Base-by-base conservation (phyloP, 1,284 basidiomycete species). In the Athelia sp. region DNA sequence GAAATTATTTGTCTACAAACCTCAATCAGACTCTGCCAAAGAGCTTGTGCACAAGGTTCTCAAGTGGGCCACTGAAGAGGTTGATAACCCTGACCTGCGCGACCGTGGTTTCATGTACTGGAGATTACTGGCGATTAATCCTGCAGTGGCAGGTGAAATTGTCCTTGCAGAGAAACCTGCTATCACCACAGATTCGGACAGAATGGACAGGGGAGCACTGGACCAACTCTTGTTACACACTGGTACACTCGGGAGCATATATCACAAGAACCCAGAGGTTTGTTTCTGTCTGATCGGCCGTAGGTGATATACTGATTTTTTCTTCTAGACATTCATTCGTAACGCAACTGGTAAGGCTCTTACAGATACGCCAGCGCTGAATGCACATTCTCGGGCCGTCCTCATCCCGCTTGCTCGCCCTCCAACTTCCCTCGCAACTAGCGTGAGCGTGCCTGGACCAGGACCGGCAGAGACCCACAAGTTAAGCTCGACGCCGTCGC, bases 101-200 rank as follows among this genome's bases (percentile, higher is more conserved):
- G 97, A 99, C 69, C 79, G 97, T 53, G 97, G 96, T 0, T 99
- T 96, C 73, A 98, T 99, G 89, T 99, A 99, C 71, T 99, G 96
- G 96, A 85, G 97, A 44, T 76, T 99, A 70, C 78, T 99, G 34
- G 96, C 96, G 1, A 88, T 94, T 57, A 94, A 98, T 64, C 94
- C 97, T 1, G 74, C 85, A 1, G 87, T 89, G 1, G 96, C 97
- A 2, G 81, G 87, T 38, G 87, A 92, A 57, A 89, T 99, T 53
- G 94, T 99, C n/a, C 76, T 99, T 17, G 79, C 91, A 8, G 90
- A 93, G 56, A 98, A 98, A 61, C 97, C 97, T 15, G 77, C 93
- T 3, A 98, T 99, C 56, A 95, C 93, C n/a, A 98, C 93, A 1
- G 95, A 99, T 65, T 93, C 93, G 4, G 97, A 99, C 63, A 75